phyloP scores from a whole-genome alignment of 129 eudicot genomes.

The Silybum marianum region DNA sequence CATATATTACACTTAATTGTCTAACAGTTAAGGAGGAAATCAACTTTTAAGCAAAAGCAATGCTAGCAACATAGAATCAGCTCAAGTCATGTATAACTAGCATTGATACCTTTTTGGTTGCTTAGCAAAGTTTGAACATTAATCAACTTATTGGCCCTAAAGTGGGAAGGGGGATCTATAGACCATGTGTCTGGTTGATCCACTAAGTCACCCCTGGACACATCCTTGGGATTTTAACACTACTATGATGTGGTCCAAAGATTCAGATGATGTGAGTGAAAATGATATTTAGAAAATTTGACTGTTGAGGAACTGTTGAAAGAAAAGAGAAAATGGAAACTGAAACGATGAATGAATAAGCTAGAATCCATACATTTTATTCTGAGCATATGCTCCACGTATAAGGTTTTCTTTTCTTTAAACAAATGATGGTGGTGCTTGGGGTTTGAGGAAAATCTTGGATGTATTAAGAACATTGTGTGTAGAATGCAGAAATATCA shows the following conservation, averaged over 20 bases:
- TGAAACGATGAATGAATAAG: background rate
- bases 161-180: background rate
- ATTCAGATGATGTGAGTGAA: background rate
- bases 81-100: background rate
- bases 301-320: background rate
- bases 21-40: background rate
- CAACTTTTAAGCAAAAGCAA: background rate
- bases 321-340: background rate
- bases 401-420: background rate
- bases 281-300: background rate
- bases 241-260: background rate
- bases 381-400: background rate
- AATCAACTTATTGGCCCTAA: background rate
- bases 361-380: background rate
- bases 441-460: background rate
- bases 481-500: background rate
- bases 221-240: background rate
- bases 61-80: background rate
- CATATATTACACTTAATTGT: no score
- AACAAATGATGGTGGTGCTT: background rate
- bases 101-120: background rate
- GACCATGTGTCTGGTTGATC: background rate
- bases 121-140: background rate
- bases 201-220: background rate
- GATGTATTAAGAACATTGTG: background rate